Evolutionary conservation across 2,329 filamentous ascomycete genomes (phyloP), one percentile per base, ranked within the genome.

Genomic region (Penicillium sclerotigenum): DNA sequence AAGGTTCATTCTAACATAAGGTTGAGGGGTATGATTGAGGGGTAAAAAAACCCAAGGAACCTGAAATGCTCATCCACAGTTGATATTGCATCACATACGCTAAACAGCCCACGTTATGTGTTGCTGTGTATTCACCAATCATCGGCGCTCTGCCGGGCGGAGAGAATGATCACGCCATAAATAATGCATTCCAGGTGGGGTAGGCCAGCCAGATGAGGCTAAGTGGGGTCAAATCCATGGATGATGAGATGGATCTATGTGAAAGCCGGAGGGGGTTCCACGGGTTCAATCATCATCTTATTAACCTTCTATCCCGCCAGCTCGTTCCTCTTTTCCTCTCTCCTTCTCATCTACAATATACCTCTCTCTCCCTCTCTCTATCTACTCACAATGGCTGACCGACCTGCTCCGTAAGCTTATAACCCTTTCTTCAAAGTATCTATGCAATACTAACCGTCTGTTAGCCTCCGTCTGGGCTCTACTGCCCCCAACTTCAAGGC

Each of bases 401-500:
- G 72, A 57, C 73, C 75, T 70, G 58, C 70, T 65, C 74, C 75
- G 76, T 79, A 72, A 63, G 75, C 71, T 28, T n/a, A 28, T 29
- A 36, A 5, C 38, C 28, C 10, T 22, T 11, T 42, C 9, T 46
- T 46, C 1, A 16, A 42, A 5, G 18, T 22, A 16, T 31, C 16
- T 28, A 26, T 9, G 3, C 14, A 22, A n/a, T 54, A 50, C 59
- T 68, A 31, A 63, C 57, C 26, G 22, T 16, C 10, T 33, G 16
- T 28, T 56, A 80, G 79, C 68, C 81, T 88, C 73, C 85, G 85
- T 69, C 81, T 88, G 67, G 85, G 85, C 72, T 85, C 80, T 73
- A 79, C 77, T 69, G 86, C 86, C 68, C 86, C 86, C 65, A 83
- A 89, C 79, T 88, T 89, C 79, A 75, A 86, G 66, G 84, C 86